Evolutionary conservation across 2,329 filamentous ascomycete species (phyloP).

Genomic region (Thermothelomyces thermophilus): DNA sequence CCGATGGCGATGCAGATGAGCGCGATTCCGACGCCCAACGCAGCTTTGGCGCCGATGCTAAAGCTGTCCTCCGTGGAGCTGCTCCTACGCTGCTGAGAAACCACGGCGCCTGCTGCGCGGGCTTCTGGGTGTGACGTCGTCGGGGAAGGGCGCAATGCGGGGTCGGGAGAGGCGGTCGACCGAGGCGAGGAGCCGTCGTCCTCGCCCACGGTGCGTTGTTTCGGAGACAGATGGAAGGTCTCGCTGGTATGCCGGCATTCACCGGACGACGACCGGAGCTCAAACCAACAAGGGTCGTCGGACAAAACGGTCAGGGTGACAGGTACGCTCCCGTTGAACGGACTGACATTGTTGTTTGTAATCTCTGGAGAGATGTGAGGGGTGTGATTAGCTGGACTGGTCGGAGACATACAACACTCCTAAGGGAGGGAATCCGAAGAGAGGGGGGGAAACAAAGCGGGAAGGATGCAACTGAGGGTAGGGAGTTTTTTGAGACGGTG

Average conservation of each 20-base stretch:
- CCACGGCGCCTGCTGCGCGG: conserved; percentile 9
- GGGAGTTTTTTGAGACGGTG: conserved; percentile 1
- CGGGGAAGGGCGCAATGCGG: not conserved
- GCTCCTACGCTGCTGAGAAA: conserved; percentile 6
- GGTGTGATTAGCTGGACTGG: conserved; percentile 13
- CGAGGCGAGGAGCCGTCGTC: conserved; percentile 6
- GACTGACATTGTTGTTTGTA: conserved; percentile 14
- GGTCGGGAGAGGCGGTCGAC: not conserved
- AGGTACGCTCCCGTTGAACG: conserved; percentile 19
- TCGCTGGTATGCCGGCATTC: conserved; percentile 21
- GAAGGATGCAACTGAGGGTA: not conserved
- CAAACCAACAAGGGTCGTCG: conserved; percentile 25
- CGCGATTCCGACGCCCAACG: conserved; percentile 22
- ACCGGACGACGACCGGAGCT: conserved; percentile 15
- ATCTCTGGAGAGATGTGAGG: conserved; percentile 20
- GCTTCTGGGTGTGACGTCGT: not conserved
- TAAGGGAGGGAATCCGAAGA: not conserved
- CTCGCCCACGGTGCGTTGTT: conserved; percentile 5
- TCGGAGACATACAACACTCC: conserved; percentile 13
- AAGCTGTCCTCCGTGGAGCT: conserved; percentile 16
- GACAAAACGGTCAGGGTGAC: conserved; percentile 22
- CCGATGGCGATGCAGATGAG: conserved; percentile 18
- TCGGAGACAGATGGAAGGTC: conserved; percentile 17
- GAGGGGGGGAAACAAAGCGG: not conserved
- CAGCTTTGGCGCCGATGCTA: conserved; percentile 23